These are phyloP conservation scores for Suhomyces chickasaworum DNA, from an alignment of 1,139 yeast species.

Conservation along the genomic window DNA sequence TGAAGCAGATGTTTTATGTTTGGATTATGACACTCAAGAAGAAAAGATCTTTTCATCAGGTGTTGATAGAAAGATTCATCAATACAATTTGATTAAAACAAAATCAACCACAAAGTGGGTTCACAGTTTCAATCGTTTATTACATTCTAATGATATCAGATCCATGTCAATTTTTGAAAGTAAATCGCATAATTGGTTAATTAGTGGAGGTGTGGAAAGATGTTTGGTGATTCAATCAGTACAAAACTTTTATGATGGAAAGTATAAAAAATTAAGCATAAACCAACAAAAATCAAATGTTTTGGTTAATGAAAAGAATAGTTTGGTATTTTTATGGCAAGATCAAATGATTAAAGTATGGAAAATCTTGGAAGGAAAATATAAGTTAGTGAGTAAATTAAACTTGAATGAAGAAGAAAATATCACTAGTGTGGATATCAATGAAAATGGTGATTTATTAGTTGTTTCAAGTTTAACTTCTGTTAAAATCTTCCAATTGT, in stretches of 20 bases:
- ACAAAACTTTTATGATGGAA: slow-evolving; percentile 70
- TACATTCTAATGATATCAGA: slow-evolving; percentile 90
- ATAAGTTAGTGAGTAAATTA: slow-evolving; percentile 64
- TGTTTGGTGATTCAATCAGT: slow-evolving; percentile 72
- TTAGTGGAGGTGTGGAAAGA: slow-evolving; percentile 91
- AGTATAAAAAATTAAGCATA: slow-evolving; percentile 68
- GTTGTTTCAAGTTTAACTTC: slow-evolving; percentile 72
- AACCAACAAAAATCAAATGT: slow-evolving; percentile 65
- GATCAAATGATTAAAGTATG: slow-evolving; percentile 83
- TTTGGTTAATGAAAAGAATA: slow-evolving; percentile 47
- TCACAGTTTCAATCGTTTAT: slow-evolving; percentile 71
- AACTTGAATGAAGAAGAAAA: slow-evolving; percentile 78
- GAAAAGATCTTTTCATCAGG: slow-evolving; percentile 84
- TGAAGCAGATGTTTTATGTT: slow-evolving; percentile 86
- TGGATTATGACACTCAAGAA: slow-evolving; percentile 64
- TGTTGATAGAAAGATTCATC: slow-evolving; percentile 87
- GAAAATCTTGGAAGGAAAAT: slow-evolving; percentile 50
- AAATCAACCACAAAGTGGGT: slow-evolving; percentile 65
- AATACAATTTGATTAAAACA: slow-evolving; percentile 49
- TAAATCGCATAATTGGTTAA: slow-evolving; percentile 65
- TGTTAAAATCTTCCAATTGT: slow-evolving; percentile 67
- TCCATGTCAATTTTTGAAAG: slow-evolving; percentile 73
- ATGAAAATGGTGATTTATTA: slow-evolving; percentile 63
- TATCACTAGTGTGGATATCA: slow-evolving; percentile 69
- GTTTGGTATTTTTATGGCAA: slow-evolving; percentile 73